Evolutionary conservation across 106 monocot genomes (phyloP).

Genomic region (Phalaenopsis equestris): DNA sequence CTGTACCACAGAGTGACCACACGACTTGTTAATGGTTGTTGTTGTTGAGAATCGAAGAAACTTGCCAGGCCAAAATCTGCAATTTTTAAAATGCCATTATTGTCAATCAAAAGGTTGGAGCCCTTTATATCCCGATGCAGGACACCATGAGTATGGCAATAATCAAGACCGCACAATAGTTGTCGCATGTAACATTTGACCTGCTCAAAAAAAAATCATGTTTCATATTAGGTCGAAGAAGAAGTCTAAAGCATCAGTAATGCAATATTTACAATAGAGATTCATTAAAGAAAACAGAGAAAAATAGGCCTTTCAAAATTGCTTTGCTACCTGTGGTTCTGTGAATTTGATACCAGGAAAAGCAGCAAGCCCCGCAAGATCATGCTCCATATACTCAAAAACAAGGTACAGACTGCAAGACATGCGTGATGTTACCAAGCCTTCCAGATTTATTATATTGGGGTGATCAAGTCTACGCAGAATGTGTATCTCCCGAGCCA

Average conservation of each 20-base stretch:
- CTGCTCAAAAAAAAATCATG: constrained; percentile 19
- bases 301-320: neutral
- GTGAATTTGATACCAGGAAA: constrained; percentile 54
- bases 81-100: constrained; percentile 53
- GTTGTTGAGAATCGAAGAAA: constrained; percentile 43
- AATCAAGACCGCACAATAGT: constrained; percentile 49
- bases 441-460: constrained; percentile 63
- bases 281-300: neutral
- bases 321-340: constrained; percentile 51
- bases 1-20: constrained; percentile 78
- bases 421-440: constrained; percentile 66
- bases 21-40: constrained; percentile 56
- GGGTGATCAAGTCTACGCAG: constrained; percentile 64
- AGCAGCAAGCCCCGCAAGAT: constrained; percentile 62
- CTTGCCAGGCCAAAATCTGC: constrained; percentile 74
- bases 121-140: constrained; percentile 78
- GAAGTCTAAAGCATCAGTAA: neutral
- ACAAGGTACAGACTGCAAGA: constrained; percentile 77
- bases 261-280: neutral
- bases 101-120: constrained; percentile 64
- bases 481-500: constrained; percentile 71
- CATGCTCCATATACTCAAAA: constrained; percentile 85
- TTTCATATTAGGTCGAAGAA: neutral
- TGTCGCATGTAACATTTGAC: constrained; percentile 76
- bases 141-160: constrained; percentile 54